Evolutionary conservation across 202 grass and related monocot genomes (phyloP).

Genomic region (Digitaria exilis): DNA sequence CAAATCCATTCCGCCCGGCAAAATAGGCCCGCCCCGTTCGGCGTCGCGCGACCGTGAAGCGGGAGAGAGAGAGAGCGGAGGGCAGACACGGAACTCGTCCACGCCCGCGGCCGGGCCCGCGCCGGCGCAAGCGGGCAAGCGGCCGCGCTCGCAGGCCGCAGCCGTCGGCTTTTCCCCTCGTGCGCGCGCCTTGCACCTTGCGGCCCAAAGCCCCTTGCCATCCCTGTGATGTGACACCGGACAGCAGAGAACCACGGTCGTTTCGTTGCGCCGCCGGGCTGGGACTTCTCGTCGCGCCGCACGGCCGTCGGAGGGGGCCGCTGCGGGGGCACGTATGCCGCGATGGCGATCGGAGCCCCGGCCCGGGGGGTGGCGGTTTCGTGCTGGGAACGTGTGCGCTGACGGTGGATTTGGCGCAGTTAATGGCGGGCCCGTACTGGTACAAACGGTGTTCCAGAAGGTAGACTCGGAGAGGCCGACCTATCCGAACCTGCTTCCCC

Average conservation of each 20-base stretch:
- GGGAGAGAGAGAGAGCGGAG: neutral
- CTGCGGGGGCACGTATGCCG: neutral
- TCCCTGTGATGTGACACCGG: no score
- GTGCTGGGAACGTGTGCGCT: neutral
- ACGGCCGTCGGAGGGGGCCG: neutral
- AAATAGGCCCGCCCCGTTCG: neutral
- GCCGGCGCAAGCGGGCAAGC: neutral
- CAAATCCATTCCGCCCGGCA: neutral
- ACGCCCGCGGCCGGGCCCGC: neutral
- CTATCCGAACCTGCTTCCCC: no score
- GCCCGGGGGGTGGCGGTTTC: slow-evolving; percentile 16
- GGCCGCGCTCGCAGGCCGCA: neutral
- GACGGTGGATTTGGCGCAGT: no score
- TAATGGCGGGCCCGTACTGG: neutral
- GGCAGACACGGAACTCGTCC: slow-evolving; percentile 10
- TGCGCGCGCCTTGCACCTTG: neutral
- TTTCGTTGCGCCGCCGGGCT: neutral
- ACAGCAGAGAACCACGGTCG: neutral
- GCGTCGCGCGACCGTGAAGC: neutral
- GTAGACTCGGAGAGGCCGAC: neutral
- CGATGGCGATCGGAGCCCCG: neutral
- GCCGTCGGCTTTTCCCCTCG: neutral
- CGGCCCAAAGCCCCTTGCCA: neutral
- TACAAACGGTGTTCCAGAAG: neutral
- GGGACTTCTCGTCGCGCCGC: neutral